These are phyloP conservation scores for Aphanomyces astaci DNA, from an alignment of 352 stramenopile genomes.

Conservation along the genomic window DNA sequence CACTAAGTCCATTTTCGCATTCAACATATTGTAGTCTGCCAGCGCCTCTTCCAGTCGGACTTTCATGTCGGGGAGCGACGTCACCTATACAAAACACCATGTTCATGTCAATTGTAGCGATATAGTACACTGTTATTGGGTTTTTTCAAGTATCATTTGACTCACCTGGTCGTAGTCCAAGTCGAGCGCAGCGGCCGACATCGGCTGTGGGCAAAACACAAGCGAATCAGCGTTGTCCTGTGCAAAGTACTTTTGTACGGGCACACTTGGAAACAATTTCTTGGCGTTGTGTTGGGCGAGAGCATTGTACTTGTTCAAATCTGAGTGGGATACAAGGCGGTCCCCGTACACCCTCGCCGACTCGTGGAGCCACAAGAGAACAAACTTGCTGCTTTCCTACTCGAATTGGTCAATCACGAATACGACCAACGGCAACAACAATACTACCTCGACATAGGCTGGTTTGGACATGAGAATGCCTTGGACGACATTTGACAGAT, in stretches of 20 bases:
- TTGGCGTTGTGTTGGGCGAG: slow-evolving; percentile 86
- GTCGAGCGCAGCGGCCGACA: slow-evolving; percentile 56
- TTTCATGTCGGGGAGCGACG: slow-evolving; percentile 53
- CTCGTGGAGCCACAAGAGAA: slow-evolving; percentile 95
- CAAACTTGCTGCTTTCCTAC: slow-evolving; percentile 82
- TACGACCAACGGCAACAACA: neutral
- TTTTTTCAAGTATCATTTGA: too few relatives aligned
- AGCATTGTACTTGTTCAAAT: slow-evolving; percentile 82
- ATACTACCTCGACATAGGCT: slow-evolving; percentile 45
- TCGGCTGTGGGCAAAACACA: slow-evolving; percentile 91
- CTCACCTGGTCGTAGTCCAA: slow-evolving; percentile 89
- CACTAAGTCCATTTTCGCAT: slow-evolving; percentile 91
- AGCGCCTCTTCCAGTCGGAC: slow-evolving; percentile 83
- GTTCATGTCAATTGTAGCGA: neutral
- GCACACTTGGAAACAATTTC: slow-evolving; percentile 88
- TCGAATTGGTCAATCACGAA: slow-evolving; percentile 46
- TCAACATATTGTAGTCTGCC: slow-evolving; percentile 89
- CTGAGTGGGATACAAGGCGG: slow-evolving; percentile 75
- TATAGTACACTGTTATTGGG: neutral
- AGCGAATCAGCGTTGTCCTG: slow-evolving; percentile 76
- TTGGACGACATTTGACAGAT: slow-evolving; percentile 93
- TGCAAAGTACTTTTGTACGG: slow-evolving; percentile 86
- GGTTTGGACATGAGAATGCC: slow-evolving; percentile 86
- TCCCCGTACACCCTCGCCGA: slow-evolving; percentile 93
- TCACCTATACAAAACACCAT: slow-evolving; percentile 27